Evolutionary conservation across 2,329 filamentous ascomycete species (phyloP).

Genomic region (Exutisphaerella laricina): DNA sequence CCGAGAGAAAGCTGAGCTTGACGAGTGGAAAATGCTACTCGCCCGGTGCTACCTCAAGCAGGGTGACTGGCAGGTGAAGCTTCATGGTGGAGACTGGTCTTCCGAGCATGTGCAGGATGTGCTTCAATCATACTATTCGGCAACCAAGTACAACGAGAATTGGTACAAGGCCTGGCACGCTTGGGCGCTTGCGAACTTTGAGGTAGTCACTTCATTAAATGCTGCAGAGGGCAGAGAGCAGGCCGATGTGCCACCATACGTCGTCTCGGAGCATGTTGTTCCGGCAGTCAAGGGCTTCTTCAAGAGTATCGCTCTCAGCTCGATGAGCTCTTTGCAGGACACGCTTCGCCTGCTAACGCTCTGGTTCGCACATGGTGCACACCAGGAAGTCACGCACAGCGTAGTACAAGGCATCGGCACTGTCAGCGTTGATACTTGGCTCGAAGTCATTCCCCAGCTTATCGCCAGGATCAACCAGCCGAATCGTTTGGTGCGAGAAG

Average conservation of each 20-base stretch:
- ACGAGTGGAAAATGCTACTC: conserved; percentile 63
- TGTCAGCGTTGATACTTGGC: conserved; percentile 96
- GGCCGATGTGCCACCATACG: conserved; percentile 55
- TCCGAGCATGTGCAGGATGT: conserved; percentile 82
- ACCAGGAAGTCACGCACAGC: conserved; percentile 77
- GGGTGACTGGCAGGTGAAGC: conserved; percentile 86
- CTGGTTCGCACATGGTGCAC: conserved; percentile 92
- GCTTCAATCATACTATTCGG: conserved; percentile 80
- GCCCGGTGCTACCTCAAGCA: conserved; percentile 95
- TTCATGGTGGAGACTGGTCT: conserved; percentile 86
- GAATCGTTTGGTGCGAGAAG: conserved; percentile 77
- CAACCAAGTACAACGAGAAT: conserved; percentile 85
- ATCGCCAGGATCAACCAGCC: conserved; percentile 97
- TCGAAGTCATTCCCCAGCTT: conserved; percentile 95
- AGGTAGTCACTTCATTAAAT: conserved; percentile 82
- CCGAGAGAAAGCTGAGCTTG: conserved; percentile 41
- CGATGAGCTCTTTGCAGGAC: conserved; percentile 89
- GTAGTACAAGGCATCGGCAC: conserved; percentile 87
- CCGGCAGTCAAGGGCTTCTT: conserved; percentile 96
- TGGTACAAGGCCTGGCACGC: conserved; percentile 99
- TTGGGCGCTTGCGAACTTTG: conserved; percentile 97
- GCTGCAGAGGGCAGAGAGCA: conserved; percentile 55
- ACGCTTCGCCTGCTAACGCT: conserved; percentile 86
- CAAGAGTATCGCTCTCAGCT: conserved; percentile 88
- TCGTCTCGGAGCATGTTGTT: conserved; percentile 82